phyloP scores from a whole-genome alignment of 129 eudicot species.

The Centaurea solstitialis region DNA sequence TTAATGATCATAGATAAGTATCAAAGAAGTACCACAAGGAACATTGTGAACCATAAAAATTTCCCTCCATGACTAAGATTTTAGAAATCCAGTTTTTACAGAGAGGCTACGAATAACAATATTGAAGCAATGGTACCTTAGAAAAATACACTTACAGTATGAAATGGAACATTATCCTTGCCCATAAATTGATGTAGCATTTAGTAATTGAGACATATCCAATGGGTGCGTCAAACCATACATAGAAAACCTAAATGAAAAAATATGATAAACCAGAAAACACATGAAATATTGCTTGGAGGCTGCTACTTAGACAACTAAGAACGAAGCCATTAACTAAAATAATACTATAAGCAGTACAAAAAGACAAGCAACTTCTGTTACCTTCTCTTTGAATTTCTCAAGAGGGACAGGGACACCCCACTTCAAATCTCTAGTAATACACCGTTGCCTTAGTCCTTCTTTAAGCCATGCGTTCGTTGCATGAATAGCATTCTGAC shows the following conservation, averaged over 20 bases:
- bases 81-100: background rate
- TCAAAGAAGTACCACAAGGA: background rate
- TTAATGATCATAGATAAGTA: background rate
- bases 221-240: constrained; percentile 98
- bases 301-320: background rate
- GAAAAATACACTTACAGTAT: constrained; percentile 73
- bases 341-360: background rate
- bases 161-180: constrained; percentile 97
- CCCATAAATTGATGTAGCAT: constrained; percentile 98
- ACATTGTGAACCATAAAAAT: background rate
- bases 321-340: background rate
- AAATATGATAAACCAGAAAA: background rate
- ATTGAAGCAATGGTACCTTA: background rate
- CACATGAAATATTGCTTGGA: background rate
- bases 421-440: constrained; percentile 97
- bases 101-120: background rate
- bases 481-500: constrained; percentile 93
- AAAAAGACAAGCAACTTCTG: background rate
- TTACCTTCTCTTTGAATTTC: constrained; percentile 79
- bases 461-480: constrained; percentile 96
- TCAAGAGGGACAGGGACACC: constrained; percentile 99
- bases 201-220: constrained; percentile 94
- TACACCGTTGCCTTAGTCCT: constrained; percentile 82
- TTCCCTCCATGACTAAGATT: background rate
- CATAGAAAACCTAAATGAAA: constrained; percentile 78